Base-by-base conservation (phyloP, 805 yeast species). In the Yamadazyma philogaea region DNA sequence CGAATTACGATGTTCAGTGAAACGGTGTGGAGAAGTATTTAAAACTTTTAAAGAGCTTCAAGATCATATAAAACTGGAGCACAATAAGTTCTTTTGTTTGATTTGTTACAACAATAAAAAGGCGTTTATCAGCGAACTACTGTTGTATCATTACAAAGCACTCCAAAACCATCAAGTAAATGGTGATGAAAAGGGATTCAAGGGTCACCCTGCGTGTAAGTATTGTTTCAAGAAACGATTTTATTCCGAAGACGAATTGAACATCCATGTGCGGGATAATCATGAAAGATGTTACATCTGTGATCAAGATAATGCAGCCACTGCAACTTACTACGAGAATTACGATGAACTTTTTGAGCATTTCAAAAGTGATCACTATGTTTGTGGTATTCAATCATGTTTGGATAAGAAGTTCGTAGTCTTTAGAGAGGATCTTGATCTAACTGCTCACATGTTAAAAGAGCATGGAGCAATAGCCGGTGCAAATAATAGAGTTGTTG, bases 201-300 rank as follows among this genome's bases (percentile, higher is more conserved):
- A 63, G 8, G 98, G 98, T 0, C 98, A 90, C 59, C 97, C 98
- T 0, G 67, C 72, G 48, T 93, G 99, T 70, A 77, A 77, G 49
- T 85, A 87, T 59, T 93, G 99, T 61, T 63, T 74, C 3, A 79
- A 80, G 2, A 75, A 70, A 50, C 65, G 95, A 44, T 90, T 87
- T 59, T 93, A 93, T 59, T 87, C 96, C 0, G 87, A 81, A 30
- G 96, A 91, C 59, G 98, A 90, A 59, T 70, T 89, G 53, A 80
- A 78, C 49, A 63, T 81, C 24, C 99, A 93, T 62, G 76, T 90
- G 66, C 72, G 96, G 51, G 84, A 86, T 46, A 68, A 68, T 37
- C 99, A 93, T 61, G 96, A 90, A 58, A 79, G 82, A 50, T 93
- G 99, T 61, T 87, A 82, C 53, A 81, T 93, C 24, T 93, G 99